Evolutionary conservation across 2,329 filamentous ascomycete species (phyloP), one percentile per base, ranked within the genome.

Genomic region (Colletotrichum gloeosporioides): DNA sequence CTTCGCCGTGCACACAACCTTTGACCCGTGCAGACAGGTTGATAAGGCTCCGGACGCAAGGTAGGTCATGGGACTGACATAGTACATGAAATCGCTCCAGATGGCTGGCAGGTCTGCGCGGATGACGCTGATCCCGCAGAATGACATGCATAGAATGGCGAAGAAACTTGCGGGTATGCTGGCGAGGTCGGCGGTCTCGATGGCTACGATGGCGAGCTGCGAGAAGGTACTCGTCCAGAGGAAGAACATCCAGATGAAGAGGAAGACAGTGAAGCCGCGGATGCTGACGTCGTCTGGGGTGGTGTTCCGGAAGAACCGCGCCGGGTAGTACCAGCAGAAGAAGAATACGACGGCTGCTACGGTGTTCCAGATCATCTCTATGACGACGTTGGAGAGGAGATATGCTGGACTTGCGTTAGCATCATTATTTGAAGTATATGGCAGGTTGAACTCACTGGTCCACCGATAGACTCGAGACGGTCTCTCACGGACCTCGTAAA

Each of bases 281-380:
- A 75, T 68, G 10, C 25, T 71, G 22, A 71, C 75, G 13, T 70
- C 73, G 8, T 78, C 77, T 1, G 69, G 29, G 16, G 74, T 74
- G 2, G 92, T 91, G 79, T 94, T 93, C 69, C 85, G 85, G 81
- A 92, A 90, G 29, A 94, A 87, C 1, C 92, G 91, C 67, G 94
- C 91, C 1, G 93, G 92, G 80, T 94, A 95, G 85, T 95, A 95
- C 88, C 92, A 94, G 80, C 89, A 90, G 77, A 93, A 87, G 85
- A 89, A 95, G 80, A 94, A 90, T 55, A 94, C 81, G n/a, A 92
- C 85, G 2, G 90, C 89, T 84, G 92, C 90, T 25, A 94, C 83
- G 0, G 91, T 89, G 79, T 94, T 93, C 90, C 92, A 95, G 0
- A 94, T 92, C 0, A 95, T 84, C 82, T 96, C 94, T 70, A 94